Conservation (phyloP, 2,329 filamentous ascomycete species). For the Claviceps cyperi region DNA sequence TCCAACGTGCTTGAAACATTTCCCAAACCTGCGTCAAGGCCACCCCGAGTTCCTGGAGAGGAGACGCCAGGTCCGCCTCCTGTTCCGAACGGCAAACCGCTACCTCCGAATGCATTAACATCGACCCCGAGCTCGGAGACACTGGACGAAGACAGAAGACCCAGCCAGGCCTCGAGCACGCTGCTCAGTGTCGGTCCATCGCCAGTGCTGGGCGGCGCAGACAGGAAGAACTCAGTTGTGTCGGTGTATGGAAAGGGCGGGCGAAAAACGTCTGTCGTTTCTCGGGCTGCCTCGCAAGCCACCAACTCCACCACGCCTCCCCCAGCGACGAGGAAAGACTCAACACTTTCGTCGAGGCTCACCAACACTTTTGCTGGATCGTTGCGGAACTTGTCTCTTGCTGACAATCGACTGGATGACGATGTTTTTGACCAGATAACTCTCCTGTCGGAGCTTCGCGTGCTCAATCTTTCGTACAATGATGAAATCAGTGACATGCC, state of each 20-base stretch:
- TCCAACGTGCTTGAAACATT: constrained; percentile 88
- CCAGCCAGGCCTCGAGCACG: constrained; percentile 71
- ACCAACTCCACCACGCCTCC: constrained; percentile 35
- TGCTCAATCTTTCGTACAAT: constrained; percentile 92
- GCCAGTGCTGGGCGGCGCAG: constrained; percentile 42
- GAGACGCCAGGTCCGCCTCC: constrained; percentile 21
- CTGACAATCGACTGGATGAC: constrained; percentile 87
- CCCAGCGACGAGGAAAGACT: constrained; percentile 63
- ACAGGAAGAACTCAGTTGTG: constrained; percentile 71
- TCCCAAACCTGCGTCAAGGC: constrained; percentile 67
- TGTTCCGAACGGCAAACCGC: constrained; percentile 26
- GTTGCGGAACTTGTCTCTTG: constrained; percentile 69
- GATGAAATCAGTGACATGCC: constrained; percentile 78
- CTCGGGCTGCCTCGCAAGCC: constrained; percentile 39
- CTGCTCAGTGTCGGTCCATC: constrained; percentile 64
- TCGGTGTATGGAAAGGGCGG: constrained; percentile 66
- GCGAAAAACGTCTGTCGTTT: constrained; percentile 75
- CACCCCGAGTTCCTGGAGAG: constrained; percentile 46
- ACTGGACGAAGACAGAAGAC: constrained; percentile 52
- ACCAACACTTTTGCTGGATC: constrained; percentile 80
- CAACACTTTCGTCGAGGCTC: constrained; percentile 64
- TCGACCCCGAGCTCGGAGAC: constrained; percentile 66
- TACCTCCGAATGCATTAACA: constrained; percentile 29
- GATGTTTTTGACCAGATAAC: constrained; percentile 89
- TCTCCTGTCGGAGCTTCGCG: constrained; percentile 65